Conservation (phyloP, 2,329 filamentous ascomycete genomes). For the Xylariaceae sp. region DNA sequence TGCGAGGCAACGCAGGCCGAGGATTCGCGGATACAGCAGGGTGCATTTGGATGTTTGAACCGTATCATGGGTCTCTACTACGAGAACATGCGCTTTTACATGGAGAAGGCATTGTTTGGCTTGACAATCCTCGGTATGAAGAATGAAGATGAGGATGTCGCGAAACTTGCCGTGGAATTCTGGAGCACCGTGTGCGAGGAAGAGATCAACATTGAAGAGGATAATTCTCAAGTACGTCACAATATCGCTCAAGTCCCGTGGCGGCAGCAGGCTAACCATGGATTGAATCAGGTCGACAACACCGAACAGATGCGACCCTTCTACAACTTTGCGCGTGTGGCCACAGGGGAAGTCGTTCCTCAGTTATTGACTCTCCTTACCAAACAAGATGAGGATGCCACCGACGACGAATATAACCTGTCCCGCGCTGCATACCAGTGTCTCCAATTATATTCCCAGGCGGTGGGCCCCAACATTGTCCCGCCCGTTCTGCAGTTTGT, state of each 20-base stretch:
- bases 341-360: conserved; percentile 89
- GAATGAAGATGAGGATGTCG: conserved; percentile 93
- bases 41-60: conserved; percentile 94
- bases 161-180: conserved; percentile 97
- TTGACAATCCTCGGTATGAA: conserved; percentile 98
- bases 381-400: conserved; percentile 95
- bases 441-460: conserved; percentile 90
- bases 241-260: neutral
- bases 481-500: conserved; percentile 85
- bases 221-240: conserved; percentile 70
- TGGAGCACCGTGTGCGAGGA: conserved; percentile 99
- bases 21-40: conserved; percentile 88
- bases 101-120: conserved; percentile 98
- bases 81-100: conserved; percentile 99
- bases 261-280: conserved; percentile 8
- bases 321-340: conserved; percentile 93
- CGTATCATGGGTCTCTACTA: conserved; percentile 99
- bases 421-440: conserved; percentile 95
- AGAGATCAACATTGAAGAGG: conserved; percentile 95
- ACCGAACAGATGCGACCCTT: conserved; percentile 82
- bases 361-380: conserved; percentile 84
- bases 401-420: conserved; percentile 96
- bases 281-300: conserved; percentile 56
- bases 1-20: conserved; percentile 96
- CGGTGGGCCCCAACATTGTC: conserved; percentile 79